These are phyloP conservation scores for Alnus rubra DNA, from an alignment of 306 rosid genomes.

Conservation along the genomic window DNA sequence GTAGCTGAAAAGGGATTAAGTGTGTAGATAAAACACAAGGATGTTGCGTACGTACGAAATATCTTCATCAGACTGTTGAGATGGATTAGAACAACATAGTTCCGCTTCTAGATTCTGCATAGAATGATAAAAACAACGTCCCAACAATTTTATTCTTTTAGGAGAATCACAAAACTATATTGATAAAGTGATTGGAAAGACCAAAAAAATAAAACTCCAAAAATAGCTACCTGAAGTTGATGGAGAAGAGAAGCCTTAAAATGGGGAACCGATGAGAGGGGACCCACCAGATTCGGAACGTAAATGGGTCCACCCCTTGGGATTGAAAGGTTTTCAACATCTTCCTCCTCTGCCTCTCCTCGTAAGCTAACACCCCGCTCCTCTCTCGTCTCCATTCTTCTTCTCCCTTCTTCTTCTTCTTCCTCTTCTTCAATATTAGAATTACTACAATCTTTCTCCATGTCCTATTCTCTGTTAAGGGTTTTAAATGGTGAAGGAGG, in stretches of 20 bases:
- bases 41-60: constrained; percentile 45
- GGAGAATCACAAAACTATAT: not conserved
- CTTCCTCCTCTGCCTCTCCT: constrained; percentile 23
- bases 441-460: no score
- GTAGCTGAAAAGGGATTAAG: not conserved
- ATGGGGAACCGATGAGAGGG: constrained; percentile 49
- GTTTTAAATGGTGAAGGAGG: no score
- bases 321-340: constrained; percentile 21
- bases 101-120: constrained; percentile 59
- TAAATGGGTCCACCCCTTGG: constrained; percentile 90
- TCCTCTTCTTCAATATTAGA: no score
- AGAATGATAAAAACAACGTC: not conserved
- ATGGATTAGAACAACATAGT: constrained; percentile 37
- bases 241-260: constrained; percentile 50
- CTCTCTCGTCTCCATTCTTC: not conserved
- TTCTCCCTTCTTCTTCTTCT: no score
- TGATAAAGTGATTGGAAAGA: not conserved
- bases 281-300: constrained; percentile 52
- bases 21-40: not conserved
- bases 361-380: constrained; percentile 20
- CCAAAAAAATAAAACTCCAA: not conserved
- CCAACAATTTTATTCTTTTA: not conserved
- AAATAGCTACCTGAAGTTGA: constrained; percentile 55
- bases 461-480: no score
- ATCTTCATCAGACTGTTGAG: constrained; percentile 41